Evolutionary conservation across 352 stramenopile species (phyloP), one percentile per base, ranked within the genome.

Genomic region (Globisporangium barbulae): DNA sequence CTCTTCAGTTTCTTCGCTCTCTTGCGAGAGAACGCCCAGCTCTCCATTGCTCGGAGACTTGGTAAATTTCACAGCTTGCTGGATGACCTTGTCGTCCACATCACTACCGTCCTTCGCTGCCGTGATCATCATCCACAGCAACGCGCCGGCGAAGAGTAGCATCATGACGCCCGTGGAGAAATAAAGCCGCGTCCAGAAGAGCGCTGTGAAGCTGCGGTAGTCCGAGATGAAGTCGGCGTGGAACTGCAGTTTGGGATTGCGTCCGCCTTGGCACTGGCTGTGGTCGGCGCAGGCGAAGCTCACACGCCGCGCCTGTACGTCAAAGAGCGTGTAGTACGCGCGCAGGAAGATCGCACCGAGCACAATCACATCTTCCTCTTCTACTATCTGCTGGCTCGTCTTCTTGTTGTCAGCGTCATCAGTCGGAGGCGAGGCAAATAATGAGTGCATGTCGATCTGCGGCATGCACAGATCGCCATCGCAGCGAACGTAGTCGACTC

Each of bases 271-370:
- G 28, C 77, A 86, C 15, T 53, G 41, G 30, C 64, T 69, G 0
- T 50, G 39, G 30, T 15, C 39, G 7, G 31, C 42, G 9, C 82
- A 91, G 12, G 79, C 82, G 45, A 91, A 85, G 1, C 75, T 64
- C 12, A 91, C 69, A 3, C 61, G 71, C 15, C 68, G 63, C 9
- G 56, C 42, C 12, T 75, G 64, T 9, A 74, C 78, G 64, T 91
- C 78, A 62, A 91, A 91, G 44, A 72, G 69, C 19, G 77, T 78
- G 67, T 91, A 91, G 54, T 89, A 89, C n/a, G 79, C 66, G 30
- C 82, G 79, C 53, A 91, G 44, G 65, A 91, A 91, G 31, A 85
- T 72, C 17, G 80, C 76, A 19, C 82, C 82, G 5, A 91, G 72
- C 35, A 91, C 74, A 47, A 86, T 67, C 44, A 84, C 73, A 15